phyloP scores from a whole-genome alignment of 139 green algal species.

The Edaphochlamys debaryana region DNA sequence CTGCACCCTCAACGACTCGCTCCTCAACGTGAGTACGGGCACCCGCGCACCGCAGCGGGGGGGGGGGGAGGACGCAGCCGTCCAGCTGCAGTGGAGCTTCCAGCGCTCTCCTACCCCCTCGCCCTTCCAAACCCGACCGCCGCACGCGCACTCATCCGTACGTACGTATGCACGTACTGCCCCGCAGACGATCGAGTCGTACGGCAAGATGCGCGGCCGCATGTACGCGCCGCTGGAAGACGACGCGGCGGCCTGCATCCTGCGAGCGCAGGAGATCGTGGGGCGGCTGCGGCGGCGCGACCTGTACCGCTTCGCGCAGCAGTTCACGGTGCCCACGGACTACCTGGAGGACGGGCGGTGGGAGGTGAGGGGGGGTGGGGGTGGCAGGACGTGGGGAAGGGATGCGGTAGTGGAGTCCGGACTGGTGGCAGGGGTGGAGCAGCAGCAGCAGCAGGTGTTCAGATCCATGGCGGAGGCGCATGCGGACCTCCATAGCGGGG shows the following conservation, averaged over 20 bases:
- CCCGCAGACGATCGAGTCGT: slow-evolving; percentile 19
- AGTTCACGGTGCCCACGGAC: slow-evolving; percentile 58
- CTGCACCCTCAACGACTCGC: slow-evolving; percentile 8
- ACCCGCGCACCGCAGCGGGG: too few species aligned
- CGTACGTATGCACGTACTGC: too few species aligned
- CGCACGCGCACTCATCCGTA: too few species aligned
- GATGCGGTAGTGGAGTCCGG: background rate
- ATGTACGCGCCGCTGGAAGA: slow-evolving; percentile 1
- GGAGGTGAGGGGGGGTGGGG: background rate
- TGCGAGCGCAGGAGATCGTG: slow-evolving; percentile 68
- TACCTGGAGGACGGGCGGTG: slow-evolving; percentile 27
- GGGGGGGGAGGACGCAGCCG: too few species aligned
- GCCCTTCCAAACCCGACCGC: too few species aligned
- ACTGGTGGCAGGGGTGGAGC: slow-evolving; percentile 19
- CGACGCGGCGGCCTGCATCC: slow-evolving; percentile 41
- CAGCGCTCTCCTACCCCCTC: too few species aligned
- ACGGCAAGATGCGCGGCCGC: background rate
- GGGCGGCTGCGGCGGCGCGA: slow-evolving; percentile 63
- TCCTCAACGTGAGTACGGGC: slow-evolving; percentile 8
- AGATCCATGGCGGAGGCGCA: background rate
- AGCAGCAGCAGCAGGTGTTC: background rate
- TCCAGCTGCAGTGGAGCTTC: too few species aligned
- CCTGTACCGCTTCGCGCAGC: slow-evolving; percentile 77
- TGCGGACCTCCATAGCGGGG: background rate
- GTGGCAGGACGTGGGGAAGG: too few species aligned